phyloP scores from a whole-genome alignment of 2,329 filamentous ascomycete species.

The Boeremia exigua region DNA sequence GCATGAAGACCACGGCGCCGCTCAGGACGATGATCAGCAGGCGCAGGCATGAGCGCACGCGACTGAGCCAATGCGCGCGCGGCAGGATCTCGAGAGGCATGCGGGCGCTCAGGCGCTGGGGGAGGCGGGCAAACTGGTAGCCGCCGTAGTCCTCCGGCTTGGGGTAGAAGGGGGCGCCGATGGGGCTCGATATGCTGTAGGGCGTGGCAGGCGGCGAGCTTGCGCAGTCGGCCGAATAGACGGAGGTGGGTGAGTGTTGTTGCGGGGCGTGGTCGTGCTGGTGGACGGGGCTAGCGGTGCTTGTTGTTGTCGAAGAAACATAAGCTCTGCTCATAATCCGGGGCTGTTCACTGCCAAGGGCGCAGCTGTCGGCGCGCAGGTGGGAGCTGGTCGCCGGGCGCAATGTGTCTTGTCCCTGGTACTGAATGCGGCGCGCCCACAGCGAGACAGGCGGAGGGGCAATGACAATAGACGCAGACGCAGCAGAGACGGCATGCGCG shows the following conservation, averaged over 20 bases:
- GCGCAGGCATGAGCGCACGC: conserved; percentile 44
- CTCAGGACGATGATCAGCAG: conserved; percentile 47
- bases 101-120: conserved; percentile 29
- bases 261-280: background rate
- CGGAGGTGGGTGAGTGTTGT: background rate
- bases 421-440: conserved; percentile 11
- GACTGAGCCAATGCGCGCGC: conserved; percentile 44
- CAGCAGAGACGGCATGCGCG: conserved; percentile 8
- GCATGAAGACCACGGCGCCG: conserved; percentile 44
- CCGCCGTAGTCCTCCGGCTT: conserved; percentile 29
- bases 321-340: conserved; percentile 17
- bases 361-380: conserved; percentile 19
- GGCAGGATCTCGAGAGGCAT: conserved; percentile 40
- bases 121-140: conserved; percentile 19
- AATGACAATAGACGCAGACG: conserved; percentile 11
- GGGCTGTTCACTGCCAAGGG: conserved; percentile 12
- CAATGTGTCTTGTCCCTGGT: conserved; percentile 6
- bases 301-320: background rate
- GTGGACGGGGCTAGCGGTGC: background rate
- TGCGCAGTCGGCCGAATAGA: background rate
- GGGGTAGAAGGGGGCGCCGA: conserved; percentile 25
- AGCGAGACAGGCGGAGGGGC: conserved; percentile 15
- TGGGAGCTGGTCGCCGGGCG: conserved; percentile 1
- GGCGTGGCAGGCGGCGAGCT: conserved; percentile 20
- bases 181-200: conserved; percentile 25